These are phyloP conservation scores for Cytospora mali DNA, from an alignment of 2,329 filamentous ascomycete species.

Conservation along the genomic window DNA sequence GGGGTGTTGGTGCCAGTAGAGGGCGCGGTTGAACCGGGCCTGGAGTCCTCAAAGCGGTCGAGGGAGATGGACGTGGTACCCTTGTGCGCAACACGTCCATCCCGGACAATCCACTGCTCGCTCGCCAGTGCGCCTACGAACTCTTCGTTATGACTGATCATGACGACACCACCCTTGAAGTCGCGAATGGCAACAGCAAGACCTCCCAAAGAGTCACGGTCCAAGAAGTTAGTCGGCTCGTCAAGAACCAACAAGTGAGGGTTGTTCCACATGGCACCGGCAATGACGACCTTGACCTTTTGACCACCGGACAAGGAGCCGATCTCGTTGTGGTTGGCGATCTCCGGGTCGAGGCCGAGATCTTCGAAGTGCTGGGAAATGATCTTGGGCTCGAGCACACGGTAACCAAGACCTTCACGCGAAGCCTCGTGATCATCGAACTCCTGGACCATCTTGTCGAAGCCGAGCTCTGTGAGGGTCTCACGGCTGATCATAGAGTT, in stretches of 20 bases:
- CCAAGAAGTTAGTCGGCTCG: slow-evolving; percentile 99
- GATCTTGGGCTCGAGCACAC: slow-evolving; percentile 86
- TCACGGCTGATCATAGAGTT: slow-evolving; percentile 94
- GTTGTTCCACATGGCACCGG: slow-evolving; percentile 98
- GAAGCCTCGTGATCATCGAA: slow-evolving; percentile 99
- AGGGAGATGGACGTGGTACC: slow-evolving; percentile 72
- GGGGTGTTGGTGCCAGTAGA: slow-evolving; percentile 36
- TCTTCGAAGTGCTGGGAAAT: slow-evolving; percentile 99
- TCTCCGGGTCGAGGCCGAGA: slow-evolving; percentile 92
- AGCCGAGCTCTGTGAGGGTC: slow-evolving; percentile 82
- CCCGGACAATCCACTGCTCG: slow-evolving; percentile 93
- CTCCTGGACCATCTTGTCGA: slow-evolving; percentile 92
- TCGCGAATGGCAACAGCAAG: slow-evolving; percentile 97
- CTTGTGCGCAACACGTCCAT: slow-evolving; percentile 84
- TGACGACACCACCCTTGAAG: slow-evolving; percentile 97
- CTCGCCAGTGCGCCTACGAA: slow-evolving; percentile 95
- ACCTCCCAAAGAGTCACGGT: slow-evolving; percentile 94
- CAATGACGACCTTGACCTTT: slow-evolving; percentile 98
- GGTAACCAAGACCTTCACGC: slow-evolving; percentile 96
- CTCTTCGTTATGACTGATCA: slow-evolving; percentile 99
- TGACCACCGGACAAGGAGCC: slow-evolving; percentile 94
- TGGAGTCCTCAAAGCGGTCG: slow-evolving; percentile 85
- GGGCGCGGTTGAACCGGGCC: slow-evolving; percentile 51
- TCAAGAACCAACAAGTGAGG: slow-evolving; percentile 96
- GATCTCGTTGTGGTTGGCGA: slow-evolving; percentile 98